These are phyloP conservation scores for Ceriops tagal DNA, from an alignment of 345 rosid species.

Conservation along the genomic window DNA sequence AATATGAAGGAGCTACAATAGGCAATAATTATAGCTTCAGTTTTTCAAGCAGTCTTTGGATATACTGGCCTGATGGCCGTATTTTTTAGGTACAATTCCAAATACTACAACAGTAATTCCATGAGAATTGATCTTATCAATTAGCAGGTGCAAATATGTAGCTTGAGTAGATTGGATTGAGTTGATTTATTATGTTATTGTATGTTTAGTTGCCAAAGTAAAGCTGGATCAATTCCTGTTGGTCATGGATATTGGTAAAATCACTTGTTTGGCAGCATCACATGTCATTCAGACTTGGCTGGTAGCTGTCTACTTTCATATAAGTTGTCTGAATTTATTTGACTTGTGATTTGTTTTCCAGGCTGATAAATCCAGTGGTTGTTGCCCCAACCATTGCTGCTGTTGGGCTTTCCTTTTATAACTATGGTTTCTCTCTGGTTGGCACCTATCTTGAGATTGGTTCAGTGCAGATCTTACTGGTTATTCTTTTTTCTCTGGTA, in stretches of 20 bases:
- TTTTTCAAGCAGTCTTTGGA: constrained; percentile 81
- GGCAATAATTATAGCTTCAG: constrained; percentile 79
- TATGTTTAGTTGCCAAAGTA: not conserved
- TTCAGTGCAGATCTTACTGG: constrained; percentile 69
- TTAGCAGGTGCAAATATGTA: not conserved
- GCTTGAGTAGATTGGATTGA: not conserved
- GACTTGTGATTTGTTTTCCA: constrained; percentile 25
- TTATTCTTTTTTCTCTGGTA: constrained; percentile 87
- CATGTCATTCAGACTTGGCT: not conserved
- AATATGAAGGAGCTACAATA: constrained; percentile 92
- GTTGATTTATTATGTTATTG: not conserved
- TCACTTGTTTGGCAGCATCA: not conserved
- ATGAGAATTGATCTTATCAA: not conserved
- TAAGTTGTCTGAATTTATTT: not conserved
- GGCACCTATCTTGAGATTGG: constrained; percentile 94
- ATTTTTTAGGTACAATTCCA: constrained; percentile 45
- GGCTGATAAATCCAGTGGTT: constrained; percentile 93
- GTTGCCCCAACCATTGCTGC: constrained; percentile 99
- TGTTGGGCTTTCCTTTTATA: constrained; percentile 90
- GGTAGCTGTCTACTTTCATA: not conserved
- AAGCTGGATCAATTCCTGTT: constrained; percentile 3
- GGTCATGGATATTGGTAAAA: not conserved
- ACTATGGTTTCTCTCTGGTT: constrained; percentile 86
- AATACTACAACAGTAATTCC: not conserved
- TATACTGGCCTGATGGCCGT: constrained; percentile 82